Conservation (phyloP, 805 yeast genomes). For the Lipomyces sp. region DNA sequence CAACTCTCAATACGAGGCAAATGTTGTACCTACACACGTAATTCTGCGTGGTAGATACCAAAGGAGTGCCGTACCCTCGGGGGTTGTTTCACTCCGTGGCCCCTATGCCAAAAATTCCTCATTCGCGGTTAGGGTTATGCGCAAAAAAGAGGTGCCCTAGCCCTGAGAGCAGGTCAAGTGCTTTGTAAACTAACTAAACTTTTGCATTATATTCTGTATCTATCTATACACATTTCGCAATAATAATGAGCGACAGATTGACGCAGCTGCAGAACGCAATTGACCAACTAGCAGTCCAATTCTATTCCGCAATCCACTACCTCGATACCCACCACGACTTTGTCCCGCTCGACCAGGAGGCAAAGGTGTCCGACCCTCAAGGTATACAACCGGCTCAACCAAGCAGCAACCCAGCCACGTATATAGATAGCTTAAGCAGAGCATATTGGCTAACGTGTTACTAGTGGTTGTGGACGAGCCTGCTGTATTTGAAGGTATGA, state of each 20-base stretch:
- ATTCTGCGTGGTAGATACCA: neutral
- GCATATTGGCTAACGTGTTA: neutral
- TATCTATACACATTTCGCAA: constrained; percentile 1
- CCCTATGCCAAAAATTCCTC: no score
- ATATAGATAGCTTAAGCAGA: neutral
- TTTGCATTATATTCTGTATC: no score
- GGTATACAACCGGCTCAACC: constrained; percentile 11
- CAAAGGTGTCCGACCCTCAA: constrained; percentile 33
- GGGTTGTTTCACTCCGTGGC: neutral
- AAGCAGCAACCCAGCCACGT: neutral
- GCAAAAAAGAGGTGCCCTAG: no score
- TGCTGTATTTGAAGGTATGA: constrained; percentile 32
- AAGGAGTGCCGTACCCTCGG: neutral
- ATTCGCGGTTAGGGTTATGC: no score
- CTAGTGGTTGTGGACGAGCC: constrained; percentile 29
- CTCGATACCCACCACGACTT: constrained; percentile 59
- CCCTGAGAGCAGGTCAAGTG: no score
- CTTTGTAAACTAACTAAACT: no score
- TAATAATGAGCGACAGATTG: constrained; percentile 35
- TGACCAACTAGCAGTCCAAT: constrained; percentile 40
- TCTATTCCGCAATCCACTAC: constrained; percentile 39
- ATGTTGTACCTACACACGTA: neutral
- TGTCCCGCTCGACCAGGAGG: constrained; percentile 41
- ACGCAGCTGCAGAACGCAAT: constrained; percentile 40
- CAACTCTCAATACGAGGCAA: neutral